Base-by-base conservation (phyloP, 768 basidiomycete genomes). In the Galerina sulciceps region DNA sequence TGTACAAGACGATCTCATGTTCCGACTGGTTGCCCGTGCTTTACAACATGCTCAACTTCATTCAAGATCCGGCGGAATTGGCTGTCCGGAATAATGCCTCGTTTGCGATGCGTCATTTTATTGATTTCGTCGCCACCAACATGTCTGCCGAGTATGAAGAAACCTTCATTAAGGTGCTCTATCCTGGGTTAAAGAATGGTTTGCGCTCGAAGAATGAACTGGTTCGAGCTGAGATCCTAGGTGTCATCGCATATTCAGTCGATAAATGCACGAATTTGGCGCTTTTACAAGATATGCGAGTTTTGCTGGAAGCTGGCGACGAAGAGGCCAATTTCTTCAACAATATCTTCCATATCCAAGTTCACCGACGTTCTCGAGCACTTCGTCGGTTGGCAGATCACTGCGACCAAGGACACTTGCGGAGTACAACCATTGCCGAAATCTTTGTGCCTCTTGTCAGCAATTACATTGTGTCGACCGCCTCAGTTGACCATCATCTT, bases 261-360 rank as follows among this genome's bases (percentile, higher is more conserved):
- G 75, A 79, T 36, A 84, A 81, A 59, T 91, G 90, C 63, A 76
- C 80, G 6, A 73, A 79, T 17, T 76, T 95, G 31, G 67, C 75
- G 0, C 71, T 82, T 2, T 73, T 98, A 23, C 86, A 85, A 49
- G 95, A 98, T 68, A 88, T 99, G 86, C 85, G 77, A 20, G 81
- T 87, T 10, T 75, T 99, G 6, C 81, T 98, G 34, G 93, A 91
- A 8, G 86, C 81, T 15, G 96, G 93, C 1, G 95, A 99, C 68
- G 89, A 91, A 48, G 96, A 99, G 72, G 94, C 94, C 34, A 95
- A 90, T 69, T 96, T 99, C 77, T 99, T 99, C 83, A 89, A 89
- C 79, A 99, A 99, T 72, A 86, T 98, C 47, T 85, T 90, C 53
- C 97, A 99, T 69, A 85, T 99, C 43, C 97, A 99, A 73, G 76